Conservation (phyloP, 2,329 filamentous ascomycete species). For the Cytospora paraplurivora region DNA sequence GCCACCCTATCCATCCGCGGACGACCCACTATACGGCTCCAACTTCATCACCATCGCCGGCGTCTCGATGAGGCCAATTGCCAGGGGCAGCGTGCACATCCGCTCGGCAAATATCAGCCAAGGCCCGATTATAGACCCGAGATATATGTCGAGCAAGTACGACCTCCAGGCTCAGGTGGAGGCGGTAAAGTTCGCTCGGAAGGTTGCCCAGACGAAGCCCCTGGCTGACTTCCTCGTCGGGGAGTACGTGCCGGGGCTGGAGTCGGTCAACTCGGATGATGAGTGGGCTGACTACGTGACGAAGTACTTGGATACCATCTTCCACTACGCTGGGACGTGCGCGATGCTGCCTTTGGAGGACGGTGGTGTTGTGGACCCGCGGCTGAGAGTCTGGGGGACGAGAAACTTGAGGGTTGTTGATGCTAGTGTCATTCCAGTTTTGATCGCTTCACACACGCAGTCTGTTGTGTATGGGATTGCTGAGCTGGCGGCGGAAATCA, state of each 20-base stretch:
- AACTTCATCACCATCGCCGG: constrained; percentile 36
- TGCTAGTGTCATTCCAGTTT: constrained; percentile 37
- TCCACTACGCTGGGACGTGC: constrained; percentile 44
- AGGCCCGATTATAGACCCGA: constrained; percentile 40
- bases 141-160: constrained; percentile 37
- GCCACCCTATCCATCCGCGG: constrained; percentile 38
- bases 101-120: constrained; percentile 38
- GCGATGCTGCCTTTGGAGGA: constrained; percentile 45
- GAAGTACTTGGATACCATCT: constrained; percentile 29
- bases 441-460: constrained; percentile 14
- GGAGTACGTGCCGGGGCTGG: constrained; percentile 41
- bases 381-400: constrained; percentile 45
- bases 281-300: constrained; percentile 28
- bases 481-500: constrained; percentile 13
- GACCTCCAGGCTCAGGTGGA: constrained; percentile 34
- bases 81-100: constrained; percentile 43
- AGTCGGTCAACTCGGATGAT: constrained; percentile 28
- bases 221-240: constrained; percentile 36
- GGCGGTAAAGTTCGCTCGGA: constrained; percentile 37
- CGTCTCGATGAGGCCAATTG: constrained; percentile 39
- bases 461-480: constrained; percentile 18
- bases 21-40: constrained; percentile 37
- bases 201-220: constrained; percentile 38
- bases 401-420: constrained; percentile 46
- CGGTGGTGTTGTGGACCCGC: constrained; percentile 45